phyloP scores from a whole-genome alignment of 352 stramenopile genomes.

The Globisporangium yorkense region DNA sequence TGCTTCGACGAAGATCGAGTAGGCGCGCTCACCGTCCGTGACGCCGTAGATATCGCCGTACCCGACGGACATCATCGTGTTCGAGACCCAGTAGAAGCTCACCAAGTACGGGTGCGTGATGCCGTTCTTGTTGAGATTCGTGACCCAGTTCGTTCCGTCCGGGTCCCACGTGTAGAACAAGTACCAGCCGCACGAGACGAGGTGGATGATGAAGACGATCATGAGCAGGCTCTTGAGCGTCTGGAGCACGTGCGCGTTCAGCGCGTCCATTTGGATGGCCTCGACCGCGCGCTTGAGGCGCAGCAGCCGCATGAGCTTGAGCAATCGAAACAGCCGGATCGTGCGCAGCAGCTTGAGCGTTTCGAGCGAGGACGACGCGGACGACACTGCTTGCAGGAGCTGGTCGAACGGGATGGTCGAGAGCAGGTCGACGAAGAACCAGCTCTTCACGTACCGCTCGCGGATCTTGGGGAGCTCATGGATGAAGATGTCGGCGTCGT shows the following conservation, averaged over 20 bases:
- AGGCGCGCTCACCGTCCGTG: slow-evolving; percentile 72
- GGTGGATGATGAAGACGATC: slow-evolving; percentile 78
- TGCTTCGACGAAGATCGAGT: slow-evolving; percentile 82
- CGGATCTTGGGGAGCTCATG: slow-evolving; percentile 60
- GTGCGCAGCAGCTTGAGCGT: slow-evolving; percentile 74
- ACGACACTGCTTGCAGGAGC: slow-evolving; percentile 47
- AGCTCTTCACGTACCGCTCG: slow-evolving; percentile 55
- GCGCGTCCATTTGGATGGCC: slow-evolving; percentile 61
- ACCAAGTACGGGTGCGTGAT: slow-evolving; percentile 78
- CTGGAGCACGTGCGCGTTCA: slow-evolving; percentile 75
- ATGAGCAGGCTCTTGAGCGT: slow-evolving; percentile 59
- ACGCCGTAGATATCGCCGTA: slow-evolving; percentile 89
- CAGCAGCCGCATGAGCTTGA: slow-evolving; percentile 73
- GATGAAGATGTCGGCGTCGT: slow-evolving; percentile 69
- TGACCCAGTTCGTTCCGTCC: slow-evolving; percentile 64
- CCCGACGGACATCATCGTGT: slow-evolving; percentile 92
- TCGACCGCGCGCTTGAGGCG: slow-evolving; percentile 57
- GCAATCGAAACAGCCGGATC: slow-evolving; percentile 59
- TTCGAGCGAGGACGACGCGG: slow-evolving; percentile 37
- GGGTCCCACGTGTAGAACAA: slow-evolving; percentile 84
- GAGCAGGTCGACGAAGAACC: slow-evolving; percentile 69
- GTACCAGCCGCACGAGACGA: slow-evolving; percentile 71
- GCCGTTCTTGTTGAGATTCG: slow-evolving; percentile 29
- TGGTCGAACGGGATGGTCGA: slow-evolving; percentile 67
- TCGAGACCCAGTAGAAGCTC: slow-evolving; percentile 91